Percentiles rank a stretch among this genome's conserved stretches.
These are phyloP conservation scores for Neospora caninum DNA, from an alignment of 169 alveolate species.

Conservation along the genomic window DNA sequence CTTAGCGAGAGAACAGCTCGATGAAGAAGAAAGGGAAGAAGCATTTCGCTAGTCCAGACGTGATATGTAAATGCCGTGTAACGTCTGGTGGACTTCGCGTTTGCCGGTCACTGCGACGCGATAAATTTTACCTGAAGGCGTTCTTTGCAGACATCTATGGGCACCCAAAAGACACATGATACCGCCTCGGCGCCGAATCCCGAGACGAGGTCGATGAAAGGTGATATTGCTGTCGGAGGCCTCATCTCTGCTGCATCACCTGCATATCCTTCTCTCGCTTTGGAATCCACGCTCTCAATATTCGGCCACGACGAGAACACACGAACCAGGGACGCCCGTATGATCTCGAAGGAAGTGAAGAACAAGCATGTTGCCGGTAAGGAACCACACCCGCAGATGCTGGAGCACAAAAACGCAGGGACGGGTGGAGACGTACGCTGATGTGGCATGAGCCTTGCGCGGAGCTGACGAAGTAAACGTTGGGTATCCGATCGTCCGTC, in stretches of 20 bases:
- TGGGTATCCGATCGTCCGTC: background rate
- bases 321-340: background rate
- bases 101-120: too few species aligned
- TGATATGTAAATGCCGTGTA: too few species aligned
- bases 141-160: conserved; percentile 75
- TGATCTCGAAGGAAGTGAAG: conserved; percentile 50
- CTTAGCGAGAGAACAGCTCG: too few species aligned
- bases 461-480: background rate
- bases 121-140: conserved; percentile 60
- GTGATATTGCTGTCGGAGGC: background rate
- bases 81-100: too few species aligned
- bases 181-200: conserved; percentile 72
- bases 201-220: conserved; percentile 56
- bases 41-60: too few species aligned
- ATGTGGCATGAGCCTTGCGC: background rate
- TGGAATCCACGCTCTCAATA: background rate
- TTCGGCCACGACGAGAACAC: background rate
- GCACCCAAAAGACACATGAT: conserved; percentile 70
- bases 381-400: conserved; percentile 60
- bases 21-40: too few species aligned
- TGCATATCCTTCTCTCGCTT: background rate
- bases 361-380: conserved; percentile 69
- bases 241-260: conserved; percentile 2
- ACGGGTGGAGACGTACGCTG: too few species aligned
- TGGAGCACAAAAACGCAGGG: background rate